Base-by-base conservation (phyloP, 2,329 filamentous ascomycete species). In the Penicillium polonicum region DNA sequence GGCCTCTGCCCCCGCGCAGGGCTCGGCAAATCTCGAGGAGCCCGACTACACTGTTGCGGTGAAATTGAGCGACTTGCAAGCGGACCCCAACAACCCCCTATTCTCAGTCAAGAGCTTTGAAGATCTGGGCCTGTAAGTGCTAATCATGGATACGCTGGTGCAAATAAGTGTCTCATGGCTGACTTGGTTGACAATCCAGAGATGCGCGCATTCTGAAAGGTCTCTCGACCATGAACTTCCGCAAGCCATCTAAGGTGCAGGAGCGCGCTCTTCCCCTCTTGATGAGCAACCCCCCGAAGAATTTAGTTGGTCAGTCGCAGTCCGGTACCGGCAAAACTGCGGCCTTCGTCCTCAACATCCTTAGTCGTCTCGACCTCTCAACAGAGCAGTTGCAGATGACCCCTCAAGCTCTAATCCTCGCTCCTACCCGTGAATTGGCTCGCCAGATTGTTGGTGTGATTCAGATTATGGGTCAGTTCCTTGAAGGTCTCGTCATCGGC, bases 291-390 rank as follows among this genome's bases (percentile, higher is more conserved):
- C 93, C 94, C n/a, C 89, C 93, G 0, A 83, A 83, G 64, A 97
- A 97, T 77, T 89, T 99, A 84, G 93, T 99, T 71, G 94, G 92
- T 4, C 94, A 99, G 78, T 99, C 94, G n/a, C 94, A 99, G 76
- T 99, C 94, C 2, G 94, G 94, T 67, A 99, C 94, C 21, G 94
- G 94, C 71, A 99, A 99, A 82, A 99, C 94, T 0, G 94, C 92
- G 21, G 94, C 94, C 23, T 99, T 99, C 74, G 90, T 94, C 45
- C 88, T 96, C 61, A 96, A 96, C 60, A 89, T 96, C 60, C 83
- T 99, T 41, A 90, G 90, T 58, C 91, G 94, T 62, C 78, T 97
- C 71, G 91, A 99, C 70, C 84, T 92, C 58, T 80, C 71, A 51
- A 82, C 84, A 62, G 82, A 87, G 21, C 78, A 85, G 29, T 81